Conservation (phyloP, 805 yeast species). For the Jamesozyma lodderae region DNA sequence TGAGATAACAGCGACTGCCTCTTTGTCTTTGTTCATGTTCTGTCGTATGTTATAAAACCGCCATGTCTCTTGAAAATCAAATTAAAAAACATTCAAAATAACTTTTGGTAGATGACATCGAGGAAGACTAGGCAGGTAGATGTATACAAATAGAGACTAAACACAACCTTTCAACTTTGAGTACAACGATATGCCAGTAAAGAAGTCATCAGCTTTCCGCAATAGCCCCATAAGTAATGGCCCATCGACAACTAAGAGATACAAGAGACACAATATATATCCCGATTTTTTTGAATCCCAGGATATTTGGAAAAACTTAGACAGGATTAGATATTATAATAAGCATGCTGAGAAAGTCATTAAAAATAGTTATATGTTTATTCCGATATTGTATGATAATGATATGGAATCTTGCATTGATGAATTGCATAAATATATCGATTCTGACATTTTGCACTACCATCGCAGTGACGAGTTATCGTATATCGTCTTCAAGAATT, state of each 20-base stretch:
- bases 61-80: too few relatives aligned
- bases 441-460: slow-evolving; percentile 9
- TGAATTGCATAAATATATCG: slow-evolving; percentile 14
- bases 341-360: slow-evolving; percentile 7
- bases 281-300: slow-evolving; percentile 11
- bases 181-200: neutral
- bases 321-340: slow-evolving; percentile 12
- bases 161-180: too few relatives aligned
- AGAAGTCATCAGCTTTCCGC: neutral
- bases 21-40: too few relatives aligned
- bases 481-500: slow-evolving; percentile 10
- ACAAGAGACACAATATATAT: neutral
- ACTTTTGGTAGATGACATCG: too few relatives aligned
- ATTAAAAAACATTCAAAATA: too few relatives aligned
- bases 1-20: too few relatives aligned
- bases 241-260: neutral
- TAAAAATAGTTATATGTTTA: slow-evolving; percentile 14
- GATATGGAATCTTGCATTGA: slow-evolving; percentile 9
- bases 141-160: too few relatives aligned
- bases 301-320: slow-evolving; percentile 21
- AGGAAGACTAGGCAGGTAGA: too few relatives aligned
- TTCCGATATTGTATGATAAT: slow-evolving; percentile 5
- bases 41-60: too few relatives aligned
- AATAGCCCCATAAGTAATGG: neutral
- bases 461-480: too few relatives aligned